Conservation (phyloP, 2,329 filamentous ascomycete genomes). For the Fusarium longipes region DNA sequence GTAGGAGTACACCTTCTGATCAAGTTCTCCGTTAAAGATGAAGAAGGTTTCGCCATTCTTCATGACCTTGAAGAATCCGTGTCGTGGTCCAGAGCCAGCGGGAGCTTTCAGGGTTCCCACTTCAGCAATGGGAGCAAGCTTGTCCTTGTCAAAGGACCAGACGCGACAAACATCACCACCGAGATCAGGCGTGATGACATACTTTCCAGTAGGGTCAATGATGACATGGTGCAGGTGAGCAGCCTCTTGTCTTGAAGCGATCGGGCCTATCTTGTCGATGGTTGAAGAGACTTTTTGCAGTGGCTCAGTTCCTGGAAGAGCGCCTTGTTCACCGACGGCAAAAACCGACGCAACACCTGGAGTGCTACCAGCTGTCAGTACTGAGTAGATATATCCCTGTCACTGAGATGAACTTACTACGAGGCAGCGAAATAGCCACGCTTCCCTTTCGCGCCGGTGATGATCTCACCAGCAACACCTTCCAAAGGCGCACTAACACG, state of each 20-base stretch:
- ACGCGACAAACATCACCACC: conserved; percentile 38
- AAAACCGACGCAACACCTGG: conserved; percentile 27
- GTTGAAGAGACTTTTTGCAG: conserved; percentile 36
- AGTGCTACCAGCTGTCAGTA: conserved; percentile 10
- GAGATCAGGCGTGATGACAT: conserved; percentile 38
- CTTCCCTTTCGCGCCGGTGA: conserved; percentile 23
- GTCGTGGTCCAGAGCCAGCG: conserved; percentile 35
- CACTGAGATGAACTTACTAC: conserved; percentile 27
- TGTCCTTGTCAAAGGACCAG: conserved; percentile 39
- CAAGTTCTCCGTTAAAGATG: conserved; percentile 42
- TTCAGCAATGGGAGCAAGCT: conserved; percentile 35
- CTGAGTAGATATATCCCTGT: fast-evolving
- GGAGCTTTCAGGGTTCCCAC: conserved; percentile 27
- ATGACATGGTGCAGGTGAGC: conserved; percentile 44
- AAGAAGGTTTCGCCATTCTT: conserved; percentile 40
- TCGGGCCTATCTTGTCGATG: conserved; percentile 33
- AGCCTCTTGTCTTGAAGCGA: conserved; percentile 36
- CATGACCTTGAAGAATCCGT: conserved; percentile 41
- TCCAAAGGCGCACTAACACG: conserved; percentile 25
- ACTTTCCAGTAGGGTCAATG: conserved; percentile 38
- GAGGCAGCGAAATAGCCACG: conserved; percentile 39
- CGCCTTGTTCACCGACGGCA: conserved; percentile 29
- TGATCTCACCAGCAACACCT: conserved; percentile 36
- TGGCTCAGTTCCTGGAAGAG: conserved; percentile 26
- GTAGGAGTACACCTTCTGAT: conserved; percentile 44